Conservation (phyloP, 768 basidiomycete genomes). For the Flagelloscypha sp. region DNA sequence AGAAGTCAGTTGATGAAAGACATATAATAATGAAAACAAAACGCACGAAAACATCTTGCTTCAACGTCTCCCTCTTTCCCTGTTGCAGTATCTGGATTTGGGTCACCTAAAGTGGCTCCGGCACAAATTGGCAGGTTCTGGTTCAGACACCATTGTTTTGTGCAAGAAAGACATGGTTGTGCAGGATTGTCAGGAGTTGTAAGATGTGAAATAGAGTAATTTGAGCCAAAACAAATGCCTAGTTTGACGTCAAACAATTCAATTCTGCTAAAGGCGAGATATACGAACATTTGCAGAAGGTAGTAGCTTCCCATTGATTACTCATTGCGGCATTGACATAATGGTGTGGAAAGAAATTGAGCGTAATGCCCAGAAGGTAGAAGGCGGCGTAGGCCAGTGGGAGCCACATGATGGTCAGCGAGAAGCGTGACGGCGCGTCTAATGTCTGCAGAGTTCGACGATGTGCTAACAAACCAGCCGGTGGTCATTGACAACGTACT, state of each 20-base stretch:
- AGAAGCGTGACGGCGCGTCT: slow-evolving; percentile 1
- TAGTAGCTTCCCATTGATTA: slow-evolving; percentile 88
- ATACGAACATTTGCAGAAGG: slow-evolving; percentile 78
- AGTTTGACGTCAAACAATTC: slow-evolving; percentile 4
- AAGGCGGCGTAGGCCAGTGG: slow-evolving; percentile 8
- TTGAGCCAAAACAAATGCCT: slow-evolving; percentile 90
- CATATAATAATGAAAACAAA: slow-evolving; percentile 7
- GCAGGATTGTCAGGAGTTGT: slow-evolving; percentile 74
- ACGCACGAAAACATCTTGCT: slow-evolving; percentile 91
- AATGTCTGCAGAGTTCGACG: slow-evolving; percentile 86
- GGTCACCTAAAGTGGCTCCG: slow-evolving; percentile 75
- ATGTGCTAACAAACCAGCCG: slow-evolving; percentile 95
- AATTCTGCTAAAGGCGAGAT: slow-evolving; percentile 2
- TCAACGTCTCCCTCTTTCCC: slow-evolving; percentile 95
- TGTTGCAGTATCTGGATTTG: slow-evolving; percentile 86
- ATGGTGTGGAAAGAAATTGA: slow-evolving; percentile 19
- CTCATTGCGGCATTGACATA: slow-evolving; percentile 38
- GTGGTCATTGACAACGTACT: slow-evolving; percentile 98
- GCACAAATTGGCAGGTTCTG: slow-evolving; percentile 81
- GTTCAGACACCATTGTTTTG: slow-evolving; percentile 92
- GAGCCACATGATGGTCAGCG: neutral
- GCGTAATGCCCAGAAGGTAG: slow-evolving; percentile 4
- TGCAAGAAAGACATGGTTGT: slow-evolving; percentile 89
- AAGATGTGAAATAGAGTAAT: slow-evolving; percentile 79
- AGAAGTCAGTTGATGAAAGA: slow-evolving; percentile 12